Evolutionary conservation across 23 red algal species (phyloP).

Genomic region (Gracilaria caudata): DNA sequence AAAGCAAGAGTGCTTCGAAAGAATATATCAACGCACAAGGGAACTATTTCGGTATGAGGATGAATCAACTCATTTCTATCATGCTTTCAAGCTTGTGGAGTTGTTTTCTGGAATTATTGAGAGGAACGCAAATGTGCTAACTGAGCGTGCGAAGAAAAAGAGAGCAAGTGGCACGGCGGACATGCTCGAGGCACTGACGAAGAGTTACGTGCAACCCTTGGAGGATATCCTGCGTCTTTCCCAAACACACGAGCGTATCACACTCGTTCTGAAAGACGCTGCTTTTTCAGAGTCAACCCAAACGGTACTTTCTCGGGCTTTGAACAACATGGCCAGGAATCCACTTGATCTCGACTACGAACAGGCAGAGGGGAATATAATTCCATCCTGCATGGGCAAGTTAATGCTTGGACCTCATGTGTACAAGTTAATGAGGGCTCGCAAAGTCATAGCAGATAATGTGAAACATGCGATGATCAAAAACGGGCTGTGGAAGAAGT

Average conservation of each 20-base stretch:
- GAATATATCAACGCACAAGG: constrained; percentile 36
- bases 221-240: background rate
- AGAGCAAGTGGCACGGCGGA: background rate
- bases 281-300: background rate
- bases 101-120: background rate
- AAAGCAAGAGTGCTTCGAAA: background rate
- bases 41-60: constrained; percentile 10
- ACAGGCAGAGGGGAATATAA: background rate
- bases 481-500: background rate
- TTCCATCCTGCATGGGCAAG: background rate
- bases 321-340: background rate
- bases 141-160: background rate
- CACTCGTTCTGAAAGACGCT: background rate
- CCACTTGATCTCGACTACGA: background rate
- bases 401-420: constrained; percentile 19
- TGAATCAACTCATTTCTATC: constrained; percentile 15
- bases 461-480: background rate
- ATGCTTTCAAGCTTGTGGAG: constrained; percentile 24
- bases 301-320: background rate
- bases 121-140: background rate
- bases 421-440: constrained; percentile 16
- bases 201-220: background rate
- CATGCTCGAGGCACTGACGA: background rate
- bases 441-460: background rate
- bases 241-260: background rate